Base-by-base conservation (phyloP, 1,139 yeast species). In the Lizanozyma gosingica region DNA sequence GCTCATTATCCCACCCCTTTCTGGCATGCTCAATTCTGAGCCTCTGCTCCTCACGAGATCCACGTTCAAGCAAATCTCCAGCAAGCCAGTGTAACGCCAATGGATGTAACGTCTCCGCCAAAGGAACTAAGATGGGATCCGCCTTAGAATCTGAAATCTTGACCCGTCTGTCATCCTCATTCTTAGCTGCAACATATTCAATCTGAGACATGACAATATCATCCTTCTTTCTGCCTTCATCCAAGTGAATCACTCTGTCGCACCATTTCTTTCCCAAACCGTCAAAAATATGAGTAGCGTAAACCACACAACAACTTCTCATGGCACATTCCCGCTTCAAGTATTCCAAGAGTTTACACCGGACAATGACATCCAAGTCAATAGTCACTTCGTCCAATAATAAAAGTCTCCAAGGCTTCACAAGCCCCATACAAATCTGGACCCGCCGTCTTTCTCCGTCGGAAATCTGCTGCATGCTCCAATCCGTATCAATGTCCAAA, bases 381-480 rank as follows among this genome's bases (percentile, higher is more conserved):
- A 92, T 95, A 0, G 98, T 92, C 27, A 92, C 97, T 57, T 92
- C 98, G 58, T 92, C 98, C 37, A 92, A 66, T 17, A 92, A 64
- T 33, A 92, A 63, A 17, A 88, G 71, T 44, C 76, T 78, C 95
- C 97, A 92, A 3, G 97, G 97, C 51, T 83, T 80, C 46, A 90
- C 63, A 40, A 92, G 67, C 1, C 98, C 98, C 95, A 92, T 88
- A 35, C 83, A 87, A 45, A 92, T 66, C 56, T 92, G 98, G 2
- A 92, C 97, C 43, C 98, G 68, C 49, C 98, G 72, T 45, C 97
- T 74, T 58, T 92, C 97, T 22, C 98, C 98, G 59, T 92, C 98
- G 38, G 95, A 83, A 37, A 90, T 81, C 38, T 75, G 77, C 51
- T 86, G 85, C 97, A 92, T 90, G 49, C 90, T 78, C 98, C 98